Conservation (phyloP, 768 basidiomycete genomes). For the Rhodosporidiobolus sp. region DNA sequence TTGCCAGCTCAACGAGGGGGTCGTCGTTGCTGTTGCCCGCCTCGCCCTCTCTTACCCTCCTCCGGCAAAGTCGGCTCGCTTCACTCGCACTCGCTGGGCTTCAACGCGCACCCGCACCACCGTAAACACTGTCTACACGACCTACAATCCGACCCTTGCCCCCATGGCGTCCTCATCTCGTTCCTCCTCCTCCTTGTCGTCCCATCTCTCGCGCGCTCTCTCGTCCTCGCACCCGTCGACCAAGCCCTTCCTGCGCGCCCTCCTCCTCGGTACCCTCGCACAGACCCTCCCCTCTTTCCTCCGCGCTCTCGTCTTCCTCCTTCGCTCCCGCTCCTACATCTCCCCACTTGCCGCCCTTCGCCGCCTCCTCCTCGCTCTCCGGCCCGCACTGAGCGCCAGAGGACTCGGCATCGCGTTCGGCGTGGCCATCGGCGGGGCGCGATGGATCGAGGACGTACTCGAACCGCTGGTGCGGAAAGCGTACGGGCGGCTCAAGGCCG, state of each 20-base stretch:
- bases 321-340: background rate
- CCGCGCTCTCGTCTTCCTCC: constrained; percentile 8
- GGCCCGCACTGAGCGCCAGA: background rate
- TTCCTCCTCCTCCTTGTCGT: background rate
- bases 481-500: background rate
- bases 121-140: no score
- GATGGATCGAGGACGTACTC: constrained; percentile 21
- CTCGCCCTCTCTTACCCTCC: no score
- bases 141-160: no score
- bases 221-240: constrained; percentile 30
- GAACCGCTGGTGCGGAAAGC: constrained; percentile 12
- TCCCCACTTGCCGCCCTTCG: background rate
- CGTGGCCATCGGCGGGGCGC: constrained; percentile 28
- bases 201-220: background rate
- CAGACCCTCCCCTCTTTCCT: constrained; percentile 14
- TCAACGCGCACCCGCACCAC: no score
- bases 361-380: constrained; percentile 12
- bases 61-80: no score
- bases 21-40: no score
- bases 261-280: constrained; percentile 22
- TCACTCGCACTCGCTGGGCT: no score
- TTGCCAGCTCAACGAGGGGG: no score
- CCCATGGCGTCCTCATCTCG: background rate
- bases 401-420: constrained; percentile 29
- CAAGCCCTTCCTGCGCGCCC: constrained; percentile 29